Percentiles rank a stretch among this genome's conserved stretches.
These are phyloP conservation scores for Alternaria incomplexa DNA, from an alignment of 2,329 filamentous ascomycete species.

Conservation along the genomic window DNA sequence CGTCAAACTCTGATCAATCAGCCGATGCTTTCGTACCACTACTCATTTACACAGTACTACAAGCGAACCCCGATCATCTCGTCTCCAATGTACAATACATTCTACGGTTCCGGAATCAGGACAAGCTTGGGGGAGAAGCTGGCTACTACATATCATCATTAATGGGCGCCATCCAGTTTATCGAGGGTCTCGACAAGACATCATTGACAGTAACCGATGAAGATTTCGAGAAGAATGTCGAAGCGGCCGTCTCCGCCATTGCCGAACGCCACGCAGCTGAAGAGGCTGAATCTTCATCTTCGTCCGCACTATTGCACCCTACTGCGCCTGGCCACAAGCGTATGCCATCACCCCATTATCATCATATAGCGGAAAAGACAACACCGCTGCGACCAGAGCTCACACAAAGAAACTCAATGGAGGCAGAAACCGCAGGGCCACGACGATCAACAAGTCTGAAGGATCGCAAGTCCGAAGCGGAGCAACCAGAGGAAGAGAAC, in stretches of 20 bases:
- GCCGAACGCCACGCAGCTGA: slow-evolving; percentile 79
- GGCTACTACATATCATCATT: slow-evolving; percentile 97
- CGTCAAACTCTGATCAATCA: slow-evolving; percentile 90
- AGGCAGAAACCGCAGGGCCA: slow-evolving; percentile 65
- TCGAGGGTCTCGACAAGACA: slow-evolving; percentile 94
- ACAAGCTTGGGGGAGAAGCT: slow-evolving; percentile 95
- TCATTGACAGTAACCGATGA: slow-evolving; percentile 91
- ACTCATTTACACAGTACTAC: slow-evolving; percentile 92
- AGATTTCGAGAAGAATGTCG: slow-evolving; percentile 96
- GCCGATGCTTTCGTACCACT: slow-evolving; percentile 92
- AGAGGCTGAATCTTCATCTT: slow-evolving; percentile 21
- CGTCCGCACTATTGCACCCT: slow-evolving; percentile 24
- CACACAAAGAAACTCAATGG: slow-evolving; percentile 65
- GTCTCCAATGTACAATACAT: slow-evolving; percentile 99
- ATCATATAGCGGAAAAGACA: slow-evolving; percentile 57
- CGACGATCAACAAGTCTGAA: slow-evolving; percentile 62
- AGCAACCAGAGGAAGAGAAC: slow-evolving; percentile 68
- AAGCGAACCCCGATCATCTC: slow-evolving; percentile 91
- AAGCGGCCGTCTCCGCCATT: slow-evolving; percentile 92
- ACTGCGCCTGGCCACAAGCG: slow-evolving; percentile 38
- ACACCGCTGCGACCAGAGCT: slow-evolving; percentile 61
- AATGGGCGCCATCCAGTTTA: slow-evolving; percentile 95
- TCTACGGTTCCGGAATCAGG: slow-evolving; percentile 92
- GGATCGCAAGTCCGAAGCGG: slow-evolving; percentile 24
- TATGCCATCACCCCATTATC: slow-evolving; percentile 52